Conservation (phyloP, 495 filamentous ascomycete species). For the Aspergillus saccharolyticus region DNA sequence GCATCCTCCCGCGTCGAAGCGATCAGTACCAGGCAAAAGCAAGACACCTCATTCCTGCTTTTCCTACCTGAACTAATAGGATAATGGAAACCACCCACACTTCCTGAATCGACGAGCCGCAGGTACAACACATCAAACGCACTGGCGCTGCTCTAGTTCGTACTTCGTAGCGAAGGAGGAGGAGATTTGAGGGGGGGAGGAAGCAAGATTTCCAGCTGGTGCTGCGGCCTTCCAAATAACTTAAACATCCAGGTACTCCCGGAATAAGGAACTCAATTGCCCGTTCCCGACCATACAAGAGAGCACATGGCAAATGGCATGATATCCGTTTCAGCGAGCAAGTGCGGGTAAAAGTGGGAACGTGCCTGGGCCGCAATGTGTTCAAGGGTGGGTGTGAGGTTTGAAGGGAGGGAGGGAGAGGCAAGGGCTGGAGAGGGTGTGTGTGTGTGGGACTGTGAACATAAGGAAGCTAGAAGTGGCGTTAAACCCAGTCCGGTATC, state of each 20-base stretch:
- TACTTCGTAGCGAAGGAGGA: neutral
- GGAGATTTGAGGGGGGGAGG: neutral
- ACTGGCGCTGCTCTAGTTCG: neutral
- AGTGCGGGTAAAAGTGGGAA: neutral
- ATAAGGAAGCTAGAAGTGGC: neutral
- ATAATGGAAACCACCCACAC: neutral
- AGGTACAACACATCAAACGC: neutral
- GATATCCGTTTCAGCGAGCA: neutral
- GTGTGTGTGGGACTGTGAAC: no score
- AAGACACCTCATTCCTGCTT: no score
- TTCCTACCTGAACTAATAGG: neutral
- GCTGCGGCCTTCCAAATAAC: neutral
- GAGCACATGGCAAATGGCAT: conserved; percentile 3
- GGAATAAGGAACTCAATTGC: neutral
- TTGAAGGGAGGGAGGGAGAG: no score
- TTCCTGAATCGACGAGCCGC: neutral
- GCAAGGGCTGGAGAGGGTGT: no score
- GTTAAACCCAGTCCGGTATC: neutral
- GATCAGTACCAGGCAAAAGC: no score
- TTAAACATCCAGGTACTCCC: neutral
- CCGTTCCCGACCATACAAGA: neutral
- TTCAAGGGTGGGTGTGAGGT: neutral
- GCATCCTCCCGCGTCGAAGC: no score
- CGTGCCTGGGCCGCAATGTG: neutral
- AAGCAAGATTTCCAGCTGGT: no score